Evolutionary conservation across 2,329 filamentous ascomycete species (phyloP).

Genomic region (Colletotrichum musae): DNA sequence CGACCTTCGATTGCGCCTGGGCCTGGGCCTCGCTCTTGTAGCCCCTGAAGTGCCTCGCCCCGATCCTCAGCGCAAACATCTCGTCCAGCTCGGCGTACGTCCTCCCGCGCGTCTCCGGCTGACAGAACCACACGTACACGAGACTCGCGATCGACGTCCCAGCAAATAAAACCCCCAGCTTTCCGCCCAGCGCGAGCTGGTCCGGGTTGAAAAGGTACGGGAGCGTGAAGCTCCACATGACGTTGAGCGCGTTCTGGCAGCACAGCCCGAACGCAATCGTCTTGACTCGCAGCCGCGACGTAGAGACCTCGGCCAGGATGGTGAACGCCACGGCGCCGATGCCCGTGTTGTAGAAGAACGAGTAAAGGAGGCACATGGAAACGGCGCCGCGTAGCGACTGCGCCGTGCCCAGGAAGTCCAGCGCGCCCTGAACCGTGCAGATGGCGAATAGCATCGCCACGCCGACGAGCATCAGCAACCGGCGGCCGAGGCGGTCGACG

Average conservation of each 20-base stretch:
- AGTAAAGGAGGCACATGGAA: constrained; percentile 54
- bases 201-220: constrained; percentile 40
- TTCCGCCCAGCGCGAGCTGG: constrained; percentile 50
- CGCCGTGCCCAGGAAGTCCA: constrained; percentile 44
- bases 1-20: background rate
- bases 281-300: constrained; percentile 52
- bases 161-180: constrained; percentile 56
- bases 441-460: constrained; percentile 51
- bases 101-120: constrained; percentile 50
- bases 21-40: constrained; percentile 12
- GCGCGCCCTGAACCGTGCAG: constrained; percentile 54
- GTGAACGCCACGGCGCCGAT: constrained; percentile 55
- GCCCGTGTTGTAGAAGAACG: constrained; percentile 53
- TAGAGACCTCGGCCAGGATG: constrained; percentile 54
- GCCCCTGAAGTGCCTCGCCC: background rate
- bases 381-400: constrained; percentile 41
- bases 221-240: constrained; percentile 38
- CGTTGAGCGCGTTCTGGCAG: constrained; percentile 46
- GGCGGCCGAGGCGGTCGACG: constrained; percentile 53
- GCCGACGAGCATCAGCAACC: constrained; percentile 52
- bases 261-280: constrained; percentile 55
- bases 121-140: constrained; percentile 48
- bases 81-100: constrained; percentile 43
- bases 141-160: constrained; percentile 46
- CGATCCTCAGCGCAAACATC: constrained; percentile 33